phyloP scores from a whole-genome alignment of 2,329 filamentous ascomycete genomes.

The Acephala macrosclerotiorum region DNA sequence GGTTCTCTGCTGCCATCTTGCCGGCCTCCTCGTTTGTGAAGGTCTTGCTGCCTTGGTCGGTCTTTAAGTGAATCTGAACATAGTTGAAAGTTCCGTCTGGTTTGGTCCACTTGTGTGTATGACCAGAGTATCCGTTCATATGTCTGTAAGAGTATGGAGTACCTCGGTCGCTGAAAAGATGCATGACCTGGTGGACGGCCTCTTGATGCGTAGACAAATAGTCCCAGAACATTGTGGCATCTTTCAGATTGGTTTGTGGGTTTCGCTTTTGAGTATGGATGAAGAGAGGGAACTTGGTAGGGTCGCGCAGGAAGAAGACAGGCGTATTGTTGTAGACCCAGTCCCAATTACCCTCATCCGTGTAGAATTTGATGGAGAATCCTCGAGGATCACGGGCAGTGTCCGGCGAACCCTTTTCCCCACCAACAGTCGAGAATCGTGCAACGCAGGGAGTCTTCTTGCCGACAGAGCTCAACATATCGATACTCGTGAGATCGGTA shows the following conservation, averaged over 20 bases:
- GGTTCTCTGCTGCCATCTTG: conserved; percentile 61
- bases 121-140: conserved; percentile 73
- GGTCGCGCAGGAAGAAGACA: conserved; percentile 78
- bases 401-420: conserved; percentile 72
- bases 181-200: conserved; percentile 69
- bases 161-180: conserved; percentile 70
- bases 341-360: conserved; percentile 75
- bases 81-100: conserved; percentile 71
- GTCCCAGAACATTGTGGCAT: conserved; percentile 54
- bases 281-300: conserved; percentile 75
- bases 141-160: conserved; percentile 70
- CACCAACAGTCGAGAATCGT: conserved; percentile 76
- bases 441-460: conserved; percentile 73
- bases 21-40: conserved; percentile 64
- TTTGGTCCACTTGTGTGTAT: conserved; percentile 73
- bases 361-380: conserved; percentile 76
- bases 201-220: conserved; percentile 67
- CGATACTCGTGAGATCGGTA: conserved; percentile 36
- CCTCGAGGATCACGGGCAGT: conserved; percentile 72
- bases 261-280: conserved; percentile 80
- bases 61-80: conserved; percentile 69
- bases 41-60: conserved; percentile 67
- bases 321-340: conserved; percentile 52
- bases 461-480: conserved; percentile 60
- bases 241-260: conserved; percentile 72